A percentile compares a stretch with the other conserved stretches of the same genome.
Evolutionary conservation across 2,329 filamentous ascomycete species (phyloP).

Genomic region (Falciphora oryzae): DNA sequence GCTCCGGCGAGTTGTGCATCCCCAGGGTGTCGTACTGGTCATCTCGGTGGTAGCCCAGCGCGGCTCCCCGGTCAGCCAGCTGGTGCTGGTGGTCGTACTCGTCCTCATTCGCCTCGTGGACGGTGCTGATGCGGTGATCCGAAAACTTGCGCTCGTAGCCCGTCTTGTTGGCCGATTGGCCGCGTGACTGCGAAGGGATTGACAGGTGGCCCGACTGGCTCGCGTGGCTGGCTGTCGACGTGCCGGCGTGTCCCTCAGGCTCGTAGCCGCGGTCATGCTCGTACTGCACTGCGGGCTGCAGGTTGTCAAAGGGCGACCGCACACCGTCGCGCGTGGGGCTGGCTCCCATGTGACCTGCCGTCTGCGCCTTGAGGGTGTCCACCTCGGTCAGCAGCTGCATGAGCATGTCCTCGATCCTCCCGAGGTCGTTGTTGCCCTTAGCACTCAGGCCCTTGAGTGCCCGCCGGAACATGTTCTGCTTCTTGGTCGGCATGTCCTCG

Average conservation of each 20-base stretch:
- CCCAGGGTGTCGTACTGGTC: constrained; percentile 3
- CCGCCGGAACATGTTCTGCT: constrained; percentile 87
- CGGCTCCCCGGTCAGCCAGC: constrained; percentile 45
- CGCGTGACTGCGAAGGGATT: constrained; percentile 37
- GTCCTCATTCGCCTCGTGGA: constrained; percentile 77
- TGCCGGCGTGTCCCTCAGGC: constrained; percentile 73
- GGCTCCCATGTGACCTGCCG: constrained; percentile 32
- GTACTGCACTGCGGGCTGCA: constrained; percentile 56
- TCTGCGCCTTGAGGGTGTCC: constrained; percentile 68
- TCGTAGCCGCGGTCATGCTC: constrained; percentile 74
- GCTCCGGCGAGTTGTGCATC: not conserved
- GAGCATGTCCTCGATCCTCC: constrained; percentile 85
- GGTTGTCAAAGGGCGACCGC: constrained; percentile 60
- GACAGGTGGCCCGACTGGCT: constrained; percentile 74
- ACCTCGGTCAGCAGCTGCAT: constrained; percentile 90
- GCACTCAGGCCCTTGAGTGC: constrained; percentile 87
- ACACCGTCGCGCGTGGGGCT: constrained; percentile 43
- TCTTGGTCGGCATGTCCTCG: constrained; percentile 64
- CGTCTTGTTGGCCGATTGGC: constrained; percentile 34
- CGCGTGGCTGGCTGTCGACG: constrained; percentile 63
- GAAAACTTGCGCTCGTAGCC: constrained; percentile 53
- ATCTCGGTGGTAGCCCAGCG: constrained; percentile 23
- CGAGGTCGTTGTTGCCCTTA: constrained; percentile 82
- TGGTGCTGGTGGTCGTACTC: constrained; percentile 45
- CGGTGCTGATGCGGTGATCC: constrained; percentile 83